Conservation (phyloP, 2,329 filamentous ascomycete species). For the Ceratocystis colombiana region DNA sequence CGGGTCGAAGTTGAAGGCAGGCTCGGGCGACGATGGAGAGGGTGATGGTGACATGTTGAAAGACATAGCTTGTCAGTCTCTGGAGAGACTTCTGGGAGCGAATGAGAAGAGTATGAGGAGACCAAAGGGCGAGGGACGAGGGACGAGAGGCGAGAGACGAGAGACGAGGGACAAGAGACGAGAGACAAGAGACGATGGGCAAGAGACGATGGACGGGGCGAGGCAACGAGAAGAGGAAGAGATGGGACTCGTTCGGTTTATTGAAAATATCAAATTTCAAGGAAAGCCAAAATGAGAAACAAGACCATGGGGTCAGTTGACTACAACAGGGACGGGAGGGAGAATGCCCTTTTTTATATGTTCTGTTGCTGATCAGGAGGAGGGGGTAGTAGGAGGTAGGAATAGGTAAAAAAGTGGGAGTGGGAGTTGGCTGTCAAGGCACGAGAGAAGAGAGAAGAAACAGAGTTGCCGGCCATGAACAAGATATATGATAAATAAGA, state of each 20-base stretch:
- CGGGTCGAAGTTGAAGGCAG: constrained; percentile 18
- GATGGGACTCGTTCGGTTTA: no score
- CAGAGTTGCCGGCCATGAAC: not conserved
- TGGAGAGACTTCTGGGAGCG: no score
- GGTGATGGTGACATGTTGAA: constrained; percentile 17
- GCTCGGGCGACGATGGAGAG: constrained; percentile 7
- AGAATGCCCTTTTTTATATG: not conserved
- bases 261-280: no score
- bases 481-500: constrained; percentile 9
- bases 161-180: fast-evolving
- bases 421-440: not conserved
- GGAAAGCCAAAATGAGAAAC: not conserved
- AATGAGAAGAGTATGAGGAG: no score
- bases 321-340: not conserved
- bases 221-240: no score
- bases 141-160: not conserved
- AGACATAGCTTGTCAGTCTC: not conserved
- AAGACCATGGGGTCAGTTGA: not conserved
- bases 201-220: no score
- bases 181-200: not conserved
- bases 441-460: not conserved
- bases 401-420: not conserved
- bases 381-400: not conserved
- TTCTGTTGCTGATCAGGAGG: not conserved
- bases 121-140: not conserved